Conservation (phyloP, 805 yeast species). For the Teunomyces aglyptinius region DNA sequence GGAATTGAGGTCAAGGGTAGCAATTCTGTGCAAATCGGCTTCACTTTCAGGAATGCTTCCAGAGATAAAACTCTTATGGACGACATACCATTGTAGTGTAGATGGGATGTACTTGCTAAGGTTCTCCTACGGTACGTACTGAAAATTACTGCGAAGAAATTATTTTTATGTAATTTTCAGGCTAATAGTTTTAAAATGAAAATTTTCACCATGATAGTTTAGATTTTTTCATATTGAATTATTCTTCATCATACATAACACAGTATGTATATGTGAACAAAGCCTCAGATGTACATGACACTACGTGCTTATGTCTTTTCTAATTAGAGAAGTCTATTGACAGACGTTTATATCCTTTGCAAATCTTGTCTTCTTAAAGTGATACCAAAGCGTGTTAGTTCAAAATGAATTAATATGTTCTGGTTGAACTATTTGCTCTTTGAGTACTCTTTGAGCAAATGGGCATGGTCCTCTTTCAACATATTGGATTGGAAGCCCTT, state of each 20-base stretch:
- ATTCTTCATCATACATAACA: not conserved
- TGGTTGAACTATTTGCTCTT: slow-evolving; percentile 7
- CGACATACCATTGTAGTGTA: not conserved
- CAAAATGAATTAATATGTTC: not conserved
- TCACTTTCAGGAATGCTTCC: slow-evolving; percentile 25
- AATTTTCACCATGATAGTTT: not conserved
- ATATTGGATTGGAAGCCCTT: slow-evolving; percentile 11
- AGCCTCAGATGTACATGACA: slow-evolving; percentile 2
- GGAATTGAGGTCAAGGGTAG: not conserved
- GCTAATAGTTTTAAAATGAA: not conserved
- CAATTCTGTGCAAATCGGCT: slow-evolving; percentile 31
- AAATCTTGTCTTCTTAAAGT: slow-evolving; percentile 8
- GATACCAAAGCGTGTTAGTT: slow-evolving; percentile 2
- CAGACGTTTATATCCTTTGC: not conserved
- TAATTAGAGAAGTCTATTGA: not conserved
- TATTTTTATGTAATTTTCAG: not conserved
- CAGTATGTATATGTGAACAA: slow-evolving; percentile 1
- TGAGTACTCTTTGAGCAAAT: slow-evolving; percentile 6
- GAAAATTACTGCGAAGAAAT: not conserved
- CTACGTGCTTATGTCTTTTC: not conserved
- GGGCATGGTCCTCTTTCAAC: slow-evolving; percentile 15
- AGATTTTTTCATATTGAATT: not conserved
- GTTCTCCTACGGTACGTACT: not conserved
- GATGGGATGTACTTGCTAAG: not conserved
- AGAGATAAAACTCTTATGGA: slow-evolving; percentile 5